These are phyloP conservation scores for Pythium angustatum DNA, from an alignment of 352 stramenopile genomes.

Conservation along the genomic window DNA sequence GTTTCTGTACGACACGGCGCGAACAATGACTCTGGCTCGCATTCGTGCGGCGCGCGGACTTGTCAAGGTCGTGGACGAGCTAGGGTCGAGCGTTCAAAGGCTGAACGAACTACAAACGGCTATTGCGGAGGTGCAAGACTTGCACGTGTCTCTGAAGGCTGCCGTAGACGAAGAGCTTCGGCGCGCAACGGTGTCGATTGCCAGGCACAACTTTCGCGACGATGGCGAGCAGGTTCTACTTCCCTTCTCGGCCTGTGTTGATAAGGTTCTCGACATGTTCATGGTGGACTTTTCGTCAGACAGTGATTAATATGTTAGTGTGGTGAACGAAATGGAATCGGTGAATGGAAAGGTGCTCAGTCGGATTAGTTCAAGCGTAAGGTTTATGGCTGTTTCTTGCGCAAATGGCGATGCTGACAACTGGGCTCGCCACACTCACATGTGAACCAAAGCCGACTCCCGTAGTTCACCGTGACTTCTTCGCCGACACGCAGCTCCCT, in stretches of 20 bases:
- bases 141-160: not conserved
- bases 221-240: not conserved
- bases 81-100: not conserved
- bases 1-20: not conserved
- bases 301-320: not conserved
- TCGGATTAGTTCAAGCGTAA: not conserved
- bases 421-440: not conserved
- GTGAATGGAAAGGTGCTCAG: no score
- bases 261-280: not conserved
- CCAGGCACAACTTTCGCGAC: not conserved
- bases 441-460: not conserved
- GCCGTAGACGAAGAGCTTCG: not conserved
- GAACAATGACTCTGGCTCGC: not conserved
- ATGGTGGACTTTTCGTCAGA: not conserved
- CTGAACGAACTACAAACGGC: not conserved
- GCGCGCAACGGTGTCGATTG: not conserved
- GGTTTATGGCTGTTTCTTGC: not conserved
- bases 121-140: not conserved
- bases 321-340: no score
- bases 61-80: not conserved
- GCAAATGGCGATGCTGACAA: not conserved
- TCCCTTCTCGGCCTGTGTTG: not conserved
- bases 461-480: conserved; percentile 5
- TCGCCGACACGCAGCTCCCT: not conserved
- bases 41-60: not conserved